Evolutionary conservation across 2,329 filamentous ascomycete species (phyloP).

Genomic region (Colletotrichum gigasporum): DNA sequence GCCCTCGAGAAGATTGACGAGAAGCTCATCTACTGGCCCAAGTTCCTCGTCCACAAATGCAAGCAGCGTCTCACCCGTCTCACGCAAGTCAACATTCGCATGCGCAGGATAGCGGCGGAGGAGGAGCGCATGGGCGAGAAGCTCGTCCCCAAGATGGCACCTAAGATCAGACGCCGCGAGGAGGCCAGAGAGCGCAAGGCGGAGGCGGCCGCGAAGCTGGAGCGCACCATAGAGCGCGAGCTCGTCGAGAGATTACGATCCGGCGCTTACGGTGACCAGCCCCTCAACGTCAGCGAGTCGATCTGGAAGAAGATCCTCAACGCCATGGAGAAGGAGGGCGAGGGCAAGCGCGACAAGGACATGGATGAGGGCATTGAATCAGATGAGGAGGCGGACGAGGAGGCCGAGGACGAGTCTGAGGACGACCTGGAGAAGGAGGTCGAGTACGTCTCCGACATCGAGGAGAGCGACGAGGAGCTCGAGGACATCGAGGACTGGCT

Average conservation of each 20-base stretch:
- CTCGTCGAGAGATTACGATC: constrained; percentile 90
- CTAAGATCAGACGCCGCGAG: constrained; percentile 85
- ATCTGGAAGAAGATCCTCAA: constrained; percentile 98
- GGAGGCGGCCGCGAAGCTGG: constrained; percentile 88
- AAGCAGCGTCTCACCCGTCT: constrained; percentile 94
- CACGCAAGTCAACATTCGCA: constrained; percentile 88
- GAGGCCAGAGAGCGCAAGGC: constrained; percentile 80
- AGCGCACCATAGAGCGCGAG: constrained; percentile 94
- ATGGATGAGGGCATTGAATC: constrained; percentile 87
- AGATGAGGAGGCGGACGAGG: constrained; percentile 75
- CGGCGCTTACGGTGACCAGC: constrained; percentile 93
- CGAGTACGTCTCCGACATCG: constrained; percentile 93
- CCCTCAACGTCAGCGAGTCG: constrained; percentile 91
- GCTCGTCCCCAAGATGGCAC: constrained; percentile 87
- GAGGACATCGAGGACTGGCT: constrained; percentile 93
- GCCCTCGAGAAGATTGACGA: constrained; percentile 89
- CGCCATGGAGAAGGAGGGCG: constrained; percentile 86
- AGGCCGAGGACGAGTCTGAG: constrained; percentile 72
- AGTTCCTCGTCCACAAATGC: constrained; percentile 92
- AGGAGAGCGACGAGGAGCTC: constrained; percentile 78
- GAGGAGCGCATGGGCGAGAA: constrained; percentile 90
- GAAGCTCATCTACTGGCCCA: constrained; percentile 90
- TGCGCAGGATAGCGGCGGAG: constrained; percentile 84
- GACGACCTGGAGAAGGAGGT: constrained; percentile 78
- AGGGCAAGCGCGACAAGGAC: constrained; percentile 85